Conservation (phyloP, 352 stramenopile species). For the Saprolegnia diclina region DNA sequence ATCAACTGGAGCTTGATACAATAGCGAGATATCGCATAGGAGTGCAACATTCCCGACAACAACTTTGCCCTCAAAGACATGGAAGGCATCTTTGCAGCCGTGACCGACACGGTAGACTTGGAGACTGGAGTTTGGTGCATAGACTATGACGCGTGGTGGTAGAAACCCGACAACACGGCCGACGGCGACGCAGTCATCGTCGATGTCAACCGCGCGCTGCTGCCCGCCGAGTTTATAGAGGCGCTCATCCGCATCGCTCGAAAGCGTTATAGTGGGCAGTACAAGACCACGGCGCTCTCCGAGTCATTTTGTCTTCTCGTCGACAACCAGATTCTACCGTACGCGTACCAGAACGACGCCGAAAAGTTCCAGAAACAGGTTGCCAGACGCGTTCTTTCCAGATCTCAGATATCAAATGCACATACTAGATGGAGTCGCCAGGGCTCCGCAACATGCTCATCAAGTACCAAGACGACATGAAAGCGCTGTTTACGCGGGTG, state of each 20-base stretch:
- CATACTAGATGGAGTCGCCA: slow-evolving; percentile 42
- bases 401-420: not conserved
- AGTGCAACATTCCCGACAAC: slow-evolving; percentile 59
- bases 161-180: slow-evolving; percentile 11
- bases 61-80: slow-evolving; percentile 41
- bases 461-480: slow-evolving; percentile 57
- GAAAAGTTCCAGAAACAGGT: slow-evolving; percentile 64
- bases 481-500: slow-evolving; percentile 40
- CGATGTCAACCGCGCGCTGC: slow-evolving; percentile 37
- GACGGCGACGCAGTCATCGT: not conserved
- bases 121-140: not conserved
- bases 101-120: slow-evolving; percentile 21
- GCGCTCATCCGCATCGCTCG: slow-evolving; percentile 48
- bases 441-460: slow-evolving; percentile 55
- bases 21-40: not conserved
- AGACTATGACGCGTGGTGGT: not conserved
- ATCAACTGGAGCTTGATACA: not conserved
- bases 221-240: slow-evolving; percentile 63
- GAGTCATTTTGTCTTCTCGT: slow-evolving; percentile 71
- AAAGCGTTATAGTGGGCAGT: slow-evolving; percentile 46
- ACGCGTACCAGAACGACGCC: slow-evolving; percentile 62
- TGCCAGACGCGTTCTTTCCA: not conserved
- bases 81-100: slow-evolving; percentile 34
- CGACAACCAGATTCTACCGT: slow-evolving; percentile 67
- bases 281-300: slow-evolving; percentile 42